phyloP scores from a whole-genome alignment of 2,329 filamentous ascomycete species.

The Fusarium sp. region DNA sequence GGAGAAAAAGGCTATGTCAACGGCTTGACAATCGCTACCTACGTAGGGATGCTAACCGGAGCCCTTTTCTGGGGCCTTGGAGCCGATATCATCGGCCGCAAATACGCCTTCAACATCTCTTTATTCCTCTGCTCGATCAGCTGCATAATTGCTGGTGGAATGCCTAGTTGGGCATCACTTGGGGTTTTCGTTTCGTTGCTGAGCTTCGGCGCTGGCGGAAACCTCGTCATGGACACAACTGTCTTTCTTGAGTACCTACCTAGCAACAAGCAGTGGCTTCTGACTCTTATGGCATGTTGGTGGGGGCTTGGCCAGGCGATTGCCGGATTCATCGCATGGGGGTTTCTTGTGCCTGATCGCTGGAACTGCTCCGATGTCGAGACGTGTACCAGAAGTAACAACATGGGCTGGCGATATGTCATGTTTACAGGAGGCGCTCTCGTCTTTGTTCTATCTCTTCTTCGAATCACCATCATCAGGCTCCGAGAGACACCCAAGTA shows the following conservation, averaged over 20 bases:
- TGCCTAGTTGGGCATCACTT: slow-evolving; percentile 3
- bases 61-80: slow-evolving; percentile 32
- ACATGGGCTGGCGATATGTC: slow-evolving; percentile 25
- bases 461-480: slow-evolving; percentile 18
- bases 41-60: slow-evolving; percentile 15
- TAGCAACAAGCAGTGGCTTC: slow-evolving; percentile 15
- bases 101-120: slow-evolving; percentile 26
- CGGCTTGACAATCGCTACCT: slow-evolving; percentile 12
- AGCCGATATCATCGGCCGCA: slow-evolving; percentile 28
- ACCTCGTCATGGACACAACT: slow-evolving; percentile 28
- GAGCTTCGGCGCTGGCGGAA: slow-evolving; percentile 17
- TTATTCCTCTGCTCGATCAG: slow-evolving; percentile 16
- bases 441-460: slow-evolving; percentile 16
- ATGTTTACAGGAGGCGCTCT: slow-evolving; percentile 32
- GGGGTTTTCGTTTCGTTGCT: slow-evolving; percentile 13
- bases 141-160: slow-evolving; percentile 12
- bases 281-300: slow-evolving; percentile 25
- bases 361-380: slow-evolving; percentile 9
- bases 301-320: slow-evolving; percentile 26
- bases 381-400: neutral
- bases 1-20: slow-evolving; percentile 17
- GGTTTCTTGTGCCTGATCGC: neutral
- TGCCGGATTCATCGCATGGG: slow-evolving; percentile 27
- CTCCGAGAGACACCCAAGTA: slow-evolving; percentile 23
- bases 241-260: slow-evolving; percentile 30